Evolutionary conservation across 208 protist species (phyloP), one percentile per base, ranked within the genome.

Genomic region (Acanthamoeba castellanii): DNA sequence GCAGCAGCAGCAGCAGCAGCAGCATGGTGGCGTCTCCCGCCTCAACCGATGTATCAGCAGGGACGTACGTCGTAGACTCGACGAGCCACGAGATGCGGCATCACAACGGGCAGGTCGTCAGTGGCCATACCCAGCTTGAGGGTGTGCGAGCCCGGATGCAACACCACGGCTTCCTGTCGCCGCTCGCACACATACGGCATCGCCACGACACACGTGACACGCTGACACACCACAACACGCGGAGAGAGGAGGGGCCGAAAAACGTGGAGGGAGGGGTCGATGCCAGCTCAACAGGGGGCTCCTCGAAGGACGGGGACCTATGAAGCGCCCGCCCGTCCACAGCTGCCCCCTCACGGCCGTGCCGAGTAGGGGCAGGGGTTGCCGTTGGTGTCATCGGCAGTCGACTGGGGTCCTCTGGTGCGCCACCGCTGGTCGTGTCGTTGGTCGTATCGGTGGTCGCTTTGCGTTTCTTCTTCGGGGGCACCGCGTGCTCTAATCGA

Each of bases 81-180:
- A 25, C 87, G 32, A 32, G 87, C 87, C n/a, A 92, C 34, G 18
- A 92, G 22, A n/a, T 92, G 87, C 14, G 87, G 87, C 55, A 92
- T 27, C 34, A 57, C 47, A 13, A 70, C 18, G 50, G 87, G 87
- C 30, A 68, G 61, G 47, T 57, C 47, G 30, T 92, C 87, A 3
- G 52, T 92, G 87, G 66, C 55, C 34, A 50, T 14, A 52, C 87
- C 87, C 20, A 92, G 6, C 37, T 74, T 68, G 25, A 92, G 87
- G 27, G 2, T 59, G 87, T 68, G 59, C 16, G 87, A 92, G 8
- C 87, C 87, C 6, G 87, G 87, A 45, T 92, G 87, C 9, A 92
- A n/a, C 66, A 92, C 87, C 30, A 92, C 66, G 2, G 37, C 87
- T 45, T 92, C 61, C 70, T 78, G 32, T 45, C 20, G 16, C 11